These are phyloP conservation scores for Pseudopithomyces chartarum DNA, from an alignment of 2,329 filamentous ascomycete species.

Conservation along the genomic window DNA sequence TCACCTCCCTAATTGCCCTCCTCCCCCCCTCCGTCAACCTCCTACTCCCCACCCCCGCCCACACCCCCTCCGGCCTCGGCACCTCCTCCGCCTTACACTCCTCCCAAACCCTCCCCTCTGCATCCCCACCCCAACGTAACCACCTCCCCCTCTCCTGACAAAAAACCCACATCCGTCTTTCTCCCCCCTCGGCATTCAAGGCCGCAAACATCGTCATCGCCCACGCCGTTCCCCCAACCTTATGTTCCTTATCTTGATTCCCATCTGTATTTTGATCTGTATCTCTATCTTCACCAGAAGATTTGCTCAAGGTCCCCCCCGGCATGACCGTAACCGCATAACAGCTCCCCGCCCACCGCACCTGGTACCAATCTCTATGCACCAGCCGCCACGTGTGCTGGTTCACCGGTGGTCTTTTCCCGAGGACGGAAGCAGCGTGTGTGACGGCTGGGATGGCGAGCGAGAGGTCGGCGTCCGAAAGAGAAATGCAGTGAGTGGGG, in stretches of 20 bases:
- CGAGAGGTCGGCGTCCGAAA: neutral
- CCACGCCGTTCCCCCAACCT: neutral
- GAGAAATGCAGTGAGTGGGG: neutral
- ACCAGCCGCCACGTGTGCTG: neutral
- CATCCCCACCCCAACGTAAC: neutral
- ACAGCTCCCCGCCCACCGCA: neutral
- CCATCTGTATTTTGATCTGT: too few relatives aligned
- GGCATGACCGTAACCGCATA: neutral
- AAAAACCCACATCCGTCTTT: neutral
- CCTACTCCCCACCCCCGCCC: neutral
- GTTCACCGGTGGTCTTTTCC: neutral
- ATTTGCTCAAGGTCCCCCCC: too few relatives aligned
- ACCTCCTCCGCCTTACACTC: neutral
- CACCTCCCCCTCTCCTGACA: neutral
- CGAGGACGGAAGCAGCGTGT: neutral
- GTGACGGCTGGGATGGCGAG: neutral
- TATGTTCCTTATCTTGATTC: neutral
- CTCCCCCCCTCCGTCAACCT: neutral
- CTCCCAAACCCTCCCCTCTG: neutral
- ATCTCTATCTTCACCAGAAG: too few relatives aligned
- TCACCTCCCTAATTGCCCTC: neutral
- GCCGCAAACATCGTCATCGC: neutral
- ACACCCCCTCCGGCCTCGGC: neutral
- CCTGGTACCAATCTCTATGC: neutral
- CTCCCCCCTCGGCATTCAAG: neutral